Evolutionary conservation across 345 rosid species (phyloP), one percentile per base, ranked within the genome.

Genomic region (Populus alba): DNA sequence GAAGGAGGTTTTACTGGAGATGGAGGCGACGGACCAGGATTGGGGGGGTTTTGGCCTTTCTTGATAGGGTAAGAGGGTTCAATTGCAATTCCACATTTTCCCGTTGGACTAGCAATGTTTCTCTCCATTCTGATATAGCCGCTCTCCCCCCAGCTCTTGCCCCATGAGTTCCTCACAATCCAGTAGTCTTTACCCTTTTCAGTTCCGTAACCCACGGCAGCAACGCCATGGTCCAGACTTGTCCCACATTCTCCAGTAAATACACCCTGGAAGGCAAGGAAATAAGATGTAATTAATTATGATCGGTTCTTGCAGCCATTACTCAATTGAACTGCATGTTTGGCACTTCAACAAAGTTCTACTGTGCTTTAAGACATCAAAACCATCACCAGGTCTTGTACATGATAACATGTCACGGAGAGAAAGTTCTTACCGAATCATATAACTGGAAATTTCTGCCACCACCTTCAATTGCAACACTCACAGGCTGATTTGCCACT

Each of bases 11-110:
- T 88, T 5, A 89, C 61, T 13, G 98, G 98, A 70, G 98, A 87
- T 27, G 99, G 99, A 1, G 99, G 99, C 18, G 97, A 90, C 0
- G 99, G 99, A 3, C 98, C 98, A 0, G 99, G 99, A 74, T 96
- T 89, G 3, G 99, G 99, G 3, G 98, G 99, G 77, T 96, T 96
- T 75, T 83, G 83, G 65, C 97, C 89, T 8, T 77, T 90, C 88
- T 96, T 96, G 68, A 92, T 69, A 0, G 99, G 98, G 79, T 94
- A 96, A 9, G 99, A 96, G 68, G 97, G 82, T 70, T 91, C 94
- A 71, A 96, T 67, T 1, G 93, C 97, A 75, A 96, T 96, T 33
- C 99, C 99, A 85, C 99, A 96, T 81, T 89, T 91, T 2, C 98
- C 97, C 0, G 92, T 66, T 25, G 77, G 61, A 6, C 66, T 77